Percentiles rank a stretch among this genome's conserved stretches.
phyloP scores from a whole-genome alignment of 495 filamentous ascomycete genomes.

The Neohortaea acidophila region DNA sequence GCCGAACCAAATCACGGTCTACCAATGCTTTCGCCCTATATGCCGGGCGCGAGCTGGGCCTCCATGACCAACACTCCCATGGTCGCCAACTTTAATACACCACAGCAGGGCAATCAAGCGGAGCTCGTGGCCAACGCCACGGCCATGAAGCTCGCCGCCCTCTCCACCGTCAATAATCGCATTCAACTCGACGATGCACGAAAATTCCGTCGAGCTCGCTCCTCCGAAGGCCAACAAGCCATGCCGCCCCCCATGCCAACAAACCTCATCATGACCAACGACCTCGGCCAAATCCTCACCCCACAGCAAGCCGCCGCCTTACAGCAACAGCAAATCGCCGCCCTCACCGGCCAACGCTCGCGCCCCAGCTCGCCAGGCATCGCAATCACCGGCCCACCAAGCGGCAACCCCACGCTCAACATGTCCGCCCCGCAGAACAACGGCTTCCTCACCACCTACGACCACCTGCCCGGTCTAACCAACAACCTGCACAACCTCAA shows the following conservation, averaged over 20 bases:
- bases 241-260: constrained; percentile 35
- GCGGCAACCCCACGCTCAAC: constrained; percentile 19
- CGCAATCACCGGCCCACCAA: constrained; percentile 57
- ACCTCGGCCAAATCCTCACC: constrained; percentile 73
- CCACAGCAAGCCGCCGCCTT: constrained; percentile 75
- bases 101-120: constrained; percentile 50
- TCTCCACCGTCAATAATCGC: constrained; percentile 95
- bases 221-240: constrained; percentile 52
- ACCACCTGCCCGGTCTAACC: constrained; percentile 54
- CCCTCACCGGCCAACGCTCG: constrained; percentile 62
- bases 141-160: constrained; percentile 92
- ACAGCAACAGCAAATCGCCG: constrained; percentile 67
- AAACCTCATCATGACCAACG: constrained; percentile 77
- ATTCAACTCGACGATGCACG: constrained; percentile 92
- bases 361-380: constrained; percentile 88
- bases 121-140: constrained; percentile 99
- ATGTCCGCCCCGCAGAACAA: constrained; percentile 84
- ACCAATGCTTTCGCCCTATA: constrained; percentile 79
- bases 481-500: constrained; percentile 57
- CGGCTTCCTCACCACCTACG: constrained; percentile 83
- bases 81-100: constrained; percentile 61
- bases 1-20: constrained; percentile 47
- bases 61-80: constrained; percentile 98
- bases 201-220: constrained; percentile 81
- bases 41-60: constrained; percentile 84